Base-by-base conservation (phyloP, 768 basidiomycete genomes). In the Wakefieldia striispora region DNA sequence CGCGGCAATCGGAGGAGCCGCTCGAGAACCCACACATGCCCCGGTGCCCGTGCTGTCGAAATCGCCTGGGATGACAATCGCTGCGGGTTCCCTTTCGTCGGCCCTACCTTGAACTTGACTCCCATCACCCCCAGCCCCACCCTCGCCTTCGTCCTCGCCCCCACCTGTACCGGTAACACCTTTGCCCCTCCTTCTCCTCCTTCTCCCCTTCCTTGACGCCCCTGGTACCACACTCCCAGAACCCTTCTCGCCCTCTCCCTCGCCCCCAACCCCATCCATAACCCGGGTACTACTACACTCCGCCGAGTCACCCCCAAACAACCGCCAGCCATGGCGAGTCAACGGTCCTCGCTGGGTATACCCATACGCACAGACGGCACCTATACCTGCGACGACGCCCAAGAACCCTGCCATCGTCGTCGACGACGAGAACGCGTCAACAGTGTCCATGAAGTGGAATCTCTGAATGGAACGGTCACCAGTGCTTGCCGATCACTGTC, bases 401-500 rank as follows among this genome's bases (percentile, higher is more conserved):
- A 61, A 21, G 26, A 33, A 2, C 33, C 44, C 74, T 73, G 38
- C 69, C 70, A 36, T 77, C 64, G 39, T 75, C 67, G 26, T 67
- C 63, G 23, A 65, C 62, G 37, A 75, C 24, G 24, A 70, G 64
- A 36, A 33, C 33, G 65, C 52, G 55, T 79, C 73, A 19, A 73
- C 47, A 17, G 79, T 80, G 49, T 75, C 72, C 45, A 74, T 57
- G 14, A 12, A 8, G 5, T 23, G 6, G 26, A 26, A 6, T 26
- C 26, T 4, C 26, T 29, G 29, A 29, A 31, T 14, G 6, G 13
- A 13, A n/a, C n/a, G n/a, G n/a, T n/a, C n/a, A n/a, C n/a, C n/a
- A n/a, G n/a, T n/a, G n/a, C n/a, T 12, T 12, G 31, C 14, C 31
- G 14, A 31, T 14, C 1, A 31, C 11, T 31, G 31, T 14, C 31